These are phyloP conservation scores for Chlorella sp. DNA, from an alignment of 139 green algal genomes.

Conservation along the genomic window DNA sequence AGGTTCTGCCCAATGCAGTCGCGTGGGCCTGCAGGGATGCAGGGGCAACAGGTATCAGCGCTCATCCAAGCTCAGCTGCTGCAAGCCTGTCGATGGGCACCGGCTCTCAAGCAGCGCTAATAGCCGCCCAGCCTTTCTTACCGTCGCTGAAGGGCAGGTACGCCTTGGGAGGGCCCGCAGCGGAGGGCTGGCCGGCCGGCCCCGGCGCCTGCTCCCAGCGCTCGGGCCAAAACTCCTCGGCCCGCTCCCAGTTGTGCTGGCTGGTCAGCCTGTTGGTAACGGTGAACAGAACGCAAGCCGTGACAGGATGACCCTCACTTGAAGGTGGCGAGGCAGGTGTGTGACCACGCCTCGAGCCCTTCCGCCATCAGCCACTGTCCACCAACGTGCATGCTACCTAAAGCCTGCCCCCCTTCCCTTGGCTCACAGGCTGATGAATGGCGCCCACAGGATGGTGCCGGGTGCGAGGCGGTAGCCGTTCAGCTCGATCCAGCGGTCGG, in stretches of 20 bases:
- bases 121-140: not conserved
- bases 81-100: not conserved
- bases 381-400: too few species aligned
- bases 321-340: too few species aligned
- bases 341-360: too few species aligned
- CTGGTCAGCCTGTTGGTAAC: not conserved
- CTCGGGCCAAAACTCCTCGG: conserved; percentile 20
- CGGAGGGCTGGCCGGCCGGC: not conserved
- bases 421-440: not conserved
- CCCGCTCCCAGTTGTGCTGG: conserved; percentile 26
- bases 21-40: not conserved
- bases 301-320: too few species aligned
- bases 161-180: not conserved
- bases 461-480: not conserved
- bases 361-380: too few species aligned
- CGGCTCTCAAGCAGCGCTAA: not conserved
- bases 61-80: not conserved
- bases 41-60: not conserved
- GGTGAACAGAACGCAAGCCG: too few species aligned
- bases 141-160: conserved; percentile 27
- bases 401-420: too few species aligned
- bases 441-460: conserved; percentile 8
- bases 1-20: conserved; percentile 30
- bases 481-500: not conserved
- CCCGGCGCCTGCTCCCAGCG: not conserved